Conservation (phyloP, 768 basidiomycete genomes). For the Stropharia rugosoannulata region DNA sequence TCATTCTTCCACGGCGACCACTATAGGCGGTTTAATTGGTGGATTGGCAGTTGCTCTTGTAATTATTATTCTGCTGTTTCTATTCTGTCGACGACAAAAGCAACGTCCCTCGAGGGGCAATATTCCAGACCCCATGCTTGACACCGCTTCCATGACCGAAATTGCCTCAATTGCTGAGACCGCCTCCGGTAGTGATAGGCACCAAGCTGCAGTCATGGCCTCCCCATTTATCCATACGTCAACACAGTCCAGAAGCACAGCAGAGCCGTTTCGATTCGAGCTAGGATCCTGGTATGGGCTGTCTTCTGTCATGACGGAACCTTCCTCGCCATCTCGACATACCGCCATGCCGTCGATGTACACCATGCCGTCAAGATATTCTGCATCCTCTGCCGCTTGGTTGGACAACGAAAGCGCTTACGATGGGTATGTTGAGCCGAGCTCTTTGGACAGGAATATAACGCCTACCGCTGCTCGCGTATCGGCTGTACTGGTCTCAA, state of each 20-base stretch:
- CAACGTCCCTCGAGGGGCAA: neutral
- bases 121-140: conserved; percentile 6
- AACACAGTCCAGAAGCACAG: neutral
- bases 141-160: too few species aligned
- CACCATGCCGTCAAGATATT: neutral
- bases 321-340: neutral
- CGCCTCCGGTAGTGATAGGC: neutral
- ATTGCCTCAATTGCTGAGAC: neutral
- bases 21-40: conserved; percentile 12
- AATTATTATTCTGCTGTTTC: neutral
- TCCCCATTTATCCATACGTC: neutral
- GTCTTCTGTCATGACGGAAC: neutral
- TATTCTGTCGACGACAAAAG: conserved; percentile 10
- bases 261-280: neutral
- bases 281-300: neutral
- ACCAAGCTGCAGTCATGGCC: neutral
- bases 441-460: neutral
- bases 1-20: neutral
- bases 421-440: conserved; percentile 3
- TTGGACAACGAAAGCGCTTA: conserved; percentile 5
- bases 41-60: conserved; percentile 1
- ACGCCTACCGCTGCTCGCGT: neutral
- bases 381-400: neutral
- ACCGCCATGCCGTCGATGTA: neutral
- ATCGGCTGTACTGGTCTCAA: conserved; percentile 8